Conservation (phyloP, 352 stramenopile species). For the Bremia lactucae region DNA sequence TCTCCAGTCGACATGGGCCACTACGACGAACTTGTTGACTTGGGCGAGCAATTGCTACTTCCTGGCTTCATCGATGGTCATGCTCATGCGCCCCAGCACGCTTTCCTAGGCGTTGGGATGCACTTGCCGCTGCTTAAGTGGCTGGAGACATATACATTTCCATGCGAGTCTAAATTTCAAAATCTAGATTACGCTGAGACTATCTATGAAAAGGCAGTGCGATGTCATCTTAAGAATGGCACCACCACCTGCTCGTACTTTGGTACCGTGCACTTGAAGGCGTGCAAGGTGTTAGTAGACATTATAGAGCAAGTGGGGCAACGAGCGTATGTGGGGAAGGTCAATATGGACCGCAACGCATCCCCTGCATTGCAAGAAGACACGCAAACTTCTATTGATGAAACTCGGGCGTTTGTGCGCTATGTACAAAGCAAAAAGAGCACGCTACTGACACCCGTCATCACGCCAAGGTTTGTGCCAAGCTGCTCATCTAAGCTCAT, state of each 20-base stretch:
- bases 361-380: constrained; percentile 77
- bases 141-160: constrained; percentile 92
- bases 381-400: constrained; percentile 67
- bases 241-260: constrained; percentile 94
- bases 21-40: constrained; percentile 52
- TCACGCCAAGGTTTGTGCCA: constrained; percentile 90
- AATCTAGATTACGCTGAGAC: constrained; percentile 45
- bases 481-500: constrained; percentile 81
- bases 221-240: constrained; percentile 76
- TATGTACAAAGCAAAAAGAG: constrained; percentile 74
- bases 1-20: constrained; percentile 15
- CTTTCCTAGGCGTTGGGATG: constrained; percentile 89
- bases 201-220: constrained; percentile 86
- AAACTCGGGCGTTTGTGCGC: constrained; percentile 80
- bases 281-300: constrained; percentile 86
- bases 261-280: constrained; percentile 85
- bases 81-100: constrained; percentile 90
- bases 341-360: constrained; percentile 93
- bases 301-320: constrained; percentile 78
- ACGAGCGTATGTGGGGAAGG: constrained; percentile 88
- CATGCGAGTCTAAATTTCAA: constrained; percentile 79
- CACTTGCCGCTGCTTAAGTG: constrained; percentile 89
- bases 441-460: constrained; percentile 74
- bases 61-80: constrained; percentile 92
- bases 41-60: constrained; percentile 73